Evolutionary conservation across 148 eudicot species (phyloP).

Genomic region (Chenopodium suecicum): DNA sequence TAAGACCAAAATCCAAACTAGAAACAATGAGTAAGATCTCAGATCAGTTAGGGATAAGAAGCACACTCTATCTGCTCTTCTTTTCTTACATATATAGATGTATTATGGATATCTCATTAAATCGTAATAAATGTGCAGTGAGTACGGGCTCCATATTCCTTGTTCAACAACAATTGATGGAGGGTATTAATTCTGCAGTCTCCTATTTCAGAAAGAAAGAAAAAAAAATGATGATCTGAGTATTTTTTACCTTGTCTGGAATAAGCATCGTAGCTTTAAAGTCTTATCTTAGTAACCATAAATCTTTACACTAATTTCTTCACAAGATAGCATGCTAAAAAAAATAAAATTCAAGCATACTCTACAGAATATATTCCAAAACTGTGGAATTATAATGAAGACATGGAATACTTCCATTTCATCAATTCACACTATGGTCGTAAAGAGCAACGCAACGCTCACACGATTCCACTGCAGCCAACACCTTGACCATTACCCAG

Average conservation of each 20-base stretch:
- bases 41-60: not conserved
- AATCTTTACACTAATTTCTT: no score
- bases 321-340: no score
- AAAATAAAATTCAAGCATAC: no score
- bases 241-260: not conserved
- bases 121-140: not conserved
- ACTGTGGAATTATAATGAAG: no score
- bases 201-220: not conserved
- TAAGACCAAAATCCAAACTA: not conserved
- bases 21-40: not conserved
- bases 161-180: not conserved
- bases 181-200: not conserved
- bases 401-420: no score
- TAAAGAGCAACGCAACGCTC: not conserved
- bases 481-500: not conserved
- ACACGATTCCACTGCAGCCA: not conserved
- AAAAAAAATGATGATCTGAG: no score
- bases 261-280: no score
- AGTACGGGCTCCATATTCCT: not conserved
- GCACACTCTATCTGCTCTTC: not conserved
- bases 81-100: not conserved
- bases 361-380: no score
- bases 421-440: not conserved
- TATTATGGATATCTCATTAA: not conserved
- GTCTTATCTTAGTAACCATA: no score